A percentile compares a stretch with the other conserved stretches of the same genome.
phyloP scores from a whole-genome alignment of 2,329 filamentous ascomycete genomes.

The Leptoxyphium fumago region DNA sequence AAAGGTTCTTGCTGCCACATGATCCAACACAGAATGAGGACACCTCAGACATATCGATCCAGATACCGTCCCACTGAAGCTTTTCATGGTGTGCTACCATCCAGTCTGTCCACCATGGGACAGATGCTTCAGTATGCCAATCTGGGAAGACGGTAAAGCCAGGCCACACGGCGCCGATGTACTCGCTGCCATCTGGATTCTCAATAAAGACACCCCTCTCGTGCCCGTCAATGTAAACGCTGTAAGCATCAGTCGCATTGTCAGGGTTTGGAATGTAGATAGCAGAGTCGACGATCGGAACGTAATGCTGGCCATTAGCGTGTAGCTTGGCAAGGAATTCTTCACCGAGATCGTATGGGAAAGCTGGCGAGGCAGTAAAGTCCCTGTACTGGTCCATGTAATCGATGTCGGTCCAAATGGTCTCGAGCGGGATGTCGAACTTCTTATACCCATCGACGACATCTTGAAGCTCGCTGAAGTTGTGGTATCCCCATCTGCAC shows the following conservation, averaged over 20 bases:
- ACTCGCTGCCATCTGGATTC: constrained; percentile 38
- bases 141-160: constrained; percentile 41
- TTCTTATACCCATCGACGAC: constrained; percentile 52
- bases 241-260: constrained; percentile 1
- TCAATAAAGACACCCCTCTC: constrained; percentile 41
- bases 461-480: constrained; percentile 50
- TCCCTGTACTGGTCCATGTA: constrained; percentile 34
- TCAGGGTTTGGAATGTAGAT: constrained; percentile 23
- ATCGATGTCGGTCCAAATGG: constrained; percentile 53
- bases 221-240: constrained; percentile 47
- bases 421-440: constrained; percentile 52
- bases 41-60: constrained; percentile 31
- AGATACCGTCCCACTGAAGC: constrained; percentile 47
- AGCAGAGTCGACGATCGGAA: constrained; percentile 62
- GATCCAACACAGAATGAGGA: constrained; percentile 55
- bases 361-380: constrained; percentile 43
- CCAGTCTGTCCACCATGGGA: constrained; percentile 55
- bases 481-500: constrained; percentile 36
- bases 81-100: constrained; percentile 43
- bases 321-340: constrained; percentile 35
- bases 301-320: constrained; percentile 19
- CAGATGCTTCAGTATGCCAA: constrained; percentile 55
- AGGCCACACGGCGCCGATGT: constrained; percentile 60
- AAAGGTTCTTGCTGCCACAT: constrained; percentile 51
- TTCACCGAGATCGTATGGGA: background rate